A percentile compares a stretch with the other conserved stretches of the same genome.
These are phyloP conservation scores for Miscanthus lutarioriparius DNA, from an alignment of 176 grass and related monocot species.

Conservation along the genomic window DNA sequence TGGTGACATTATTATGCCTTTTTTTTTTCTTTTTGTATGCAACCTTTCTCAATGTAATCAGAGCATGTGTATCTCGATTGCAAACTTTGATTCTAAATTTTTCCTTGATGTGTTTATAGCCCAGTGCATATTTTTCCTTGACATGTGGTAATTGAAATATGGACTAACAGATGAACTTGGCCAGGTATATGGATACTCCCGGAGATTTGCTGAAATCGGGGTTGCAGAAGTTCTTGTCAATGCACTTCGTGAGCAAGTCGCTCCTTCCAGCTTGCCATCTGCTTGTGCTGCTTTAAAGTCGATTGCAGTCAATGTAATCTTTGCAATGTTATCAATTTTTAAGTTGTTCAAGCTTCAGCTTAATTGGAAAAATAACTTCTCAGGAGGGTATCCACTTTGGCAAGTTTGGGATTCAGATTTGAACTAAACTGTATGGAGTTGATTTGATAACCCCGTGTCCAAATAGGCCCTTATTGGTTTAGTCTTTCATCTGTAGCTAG, in stretches of 20 bases:
- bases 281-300: slow-evolving; percentile 90
- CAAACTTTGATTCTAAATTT: slow-evolving; percentile 1
- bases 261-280: slow-evolving; percentile 68
- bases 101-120: neutral
- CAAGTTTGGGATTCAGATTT: neutral
- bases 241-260: slow-evolving; percentile 56
- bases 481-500: neutral
- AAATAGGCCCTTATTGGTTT: neutral
- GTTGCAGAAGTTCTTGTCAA: slow-evolving; percentile 76
- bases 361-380: slow-evolving; percentile 2
- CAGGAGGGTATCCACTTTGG: neutral
- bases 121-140: neutral
- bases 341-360: neutral
- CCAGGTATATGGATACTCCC: slow-evolving; percentile 93
- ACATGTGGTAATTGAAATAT: slow-evolving; percentile 1
- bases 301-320: slow-evolving; percentile 91
- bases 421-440: neutral
- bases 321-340: neutral
- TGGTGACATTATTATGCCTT: neutral
- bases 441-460: neutral
- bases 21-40: neutral
- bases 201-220: slow-evolving; percentile 87
- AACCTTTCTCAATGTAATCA: slow-evolving; percentile 11
- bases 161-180: slow-evolving; percentile 14
- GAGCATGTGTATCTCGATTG: slow-evolving; percentile 20